phyloP scores from a whole-genome alignment of 192 early-diverging fungal genomes.

The Podila clonocystis region DNA sequence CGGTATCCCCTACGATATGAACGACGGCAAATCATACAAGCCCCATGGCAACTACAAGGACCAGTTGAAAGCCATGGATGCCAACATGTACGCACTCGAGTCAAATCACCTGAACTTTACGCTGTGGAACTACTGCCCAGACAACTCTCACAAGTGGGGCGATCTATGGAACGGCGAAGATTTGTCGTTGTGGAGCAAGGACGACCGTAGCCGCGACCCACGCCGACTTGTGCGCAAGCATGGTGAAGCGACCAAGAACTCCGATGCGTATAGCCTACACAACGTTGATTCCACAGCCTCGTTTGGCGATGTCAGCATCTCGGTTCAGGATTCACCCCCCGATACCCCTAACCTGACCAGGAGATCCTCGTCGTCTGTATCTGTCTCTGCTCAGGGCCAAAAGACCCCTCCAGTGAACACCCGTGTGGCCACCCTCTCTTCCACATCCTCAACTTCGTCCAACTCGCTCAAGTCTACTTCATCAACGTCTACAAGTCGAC shows the following conservation, averaged over 20 bases:
- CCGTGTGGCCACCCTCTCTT: slow-evolving; percentile 9
- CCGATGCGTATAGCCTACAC: slow-evolving; percentile 9
- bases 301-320: background rate
- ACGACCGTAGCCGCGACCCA: slow-evolving; percentile 26
- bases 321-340: slow-evolving; percentile 18
- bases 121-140: slow-evolving; percentile 67
- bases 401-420: background rate
- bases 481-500: slow-evolving; percentile 1
- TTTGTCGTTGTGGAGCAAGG: slow-evolving; percentile 53
- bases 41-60: slow-evolving; percentile 34
- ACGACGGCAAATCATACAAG: slow-evolving; percentile 33
- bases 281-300: slow-evolving; percentile 2
- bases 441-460: slow-evolving; percentile 11
- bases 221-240: background rate
- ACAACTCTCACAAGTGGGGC: slow-evolving; percentile 58
- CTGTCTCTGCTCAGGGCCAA: slow-evolving; percentile 2
- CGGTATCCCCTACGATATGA: slow-evolving; percentile 66
- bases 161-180: slow-evolving; percentile 69
- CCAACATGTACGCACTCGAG: slow-evolving; percentile 58
- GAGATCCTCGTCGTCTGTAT: background rate
- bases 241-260: slow-evolving; percentile 5
- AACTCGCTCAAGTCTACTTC: slow-evolving; percentile 12
- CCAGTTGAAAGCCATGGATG: slow-evolving; percentile 67
- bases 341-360: background rate
- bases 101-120: slow-evolving; percentile 58